Base-by-base conservation (phyloP, 331 rosid genomes). In the Saraca asoca region DNA sequence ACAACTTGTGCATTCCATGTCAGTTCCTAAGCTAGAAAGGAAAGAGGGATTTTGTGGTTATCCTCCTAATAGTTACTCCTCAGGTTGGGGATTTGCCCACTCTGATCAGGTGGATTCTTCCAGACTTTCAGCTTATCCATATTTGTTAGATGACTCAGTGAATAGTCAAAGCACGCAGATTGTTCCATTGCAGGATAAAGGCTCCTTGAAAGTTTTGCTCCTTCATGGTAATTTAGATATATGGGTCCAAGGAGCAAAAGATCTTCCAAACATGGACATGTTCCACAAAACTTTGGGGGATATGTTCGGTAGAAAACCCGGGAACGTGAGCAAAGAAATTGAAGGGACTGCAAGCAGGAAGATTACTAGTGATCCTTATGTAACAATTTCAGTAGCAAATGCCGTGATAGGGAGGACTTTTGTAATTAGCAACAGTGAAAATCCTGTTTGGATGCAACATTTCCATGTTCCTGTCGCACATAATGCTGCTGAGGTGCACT, bases 181-280 rank as follows among this genome's bases (percentile, higher is more conserved):
- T 80, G 90, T 93, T 70, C 95, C 95, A 2, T 62, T 39, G 43
- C 86, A 75, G 67, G n/a, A 29, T 68, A 84, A 81, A 85, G 88
- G 79, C 35, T 94, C 98, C 34, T 83, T 90, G 64, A 90, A 71
- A 68, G 83, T 78, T 56, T 67, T 90, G 75, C 97, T 94, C 15
- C 70, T 94, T 16, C 98, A 90, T 75, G 98, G 98, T 60, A 81
- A 80, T 82, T 82, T 94, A 35, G 98, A 94, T 79, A 94, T 94
- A 56, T 86, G 89, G 82, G 75, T 94, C 50, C 74, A 80, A 64
- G 79, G 70, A 41, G 98, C 98, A n/a, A 77, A 51, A 16, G 73
- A 88, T 75, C 96, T 94, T 78, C 98, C 98, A 4, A 94, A 94
- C 73, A 82, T 90, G 97, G 98, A 94, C 81, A 88, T 88, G 97